Conservation (phyloP, 2,329 filamentous ascomycete genomes). For the Paecilomyces variotii region DNA sequence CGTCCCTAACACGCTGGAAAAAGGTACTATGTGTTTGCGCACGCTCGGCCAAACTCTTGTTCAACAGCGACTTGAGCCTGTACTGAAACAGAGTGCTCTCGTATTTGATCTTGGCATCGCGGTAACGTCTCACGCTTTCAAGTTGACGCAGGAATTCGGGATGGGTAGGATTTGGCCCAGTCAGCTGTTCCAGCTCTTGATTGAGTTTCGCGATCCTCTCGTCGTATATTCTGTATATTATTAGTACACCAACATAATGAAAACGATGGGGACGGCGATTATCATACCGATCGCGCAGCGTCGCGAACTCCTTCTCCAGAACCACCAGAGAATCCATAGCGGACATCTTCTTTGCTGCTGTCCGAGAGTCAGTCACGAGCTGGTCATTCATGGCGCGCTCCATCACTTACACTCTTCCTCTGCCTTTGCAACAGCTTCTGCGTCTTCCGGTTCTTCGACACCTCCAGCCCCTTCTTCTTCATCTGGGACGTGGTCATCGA, state of each 20-base stretch:
- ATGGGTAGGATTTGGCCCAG: constrained; percentile 59
- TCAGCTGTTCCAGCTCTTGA: constrained; percentile 53
- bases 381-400: not conserved
- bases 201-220: constrained; percentile 80
- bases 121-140: constrained; percentile 72
- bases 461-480: constrained; percentile 42
- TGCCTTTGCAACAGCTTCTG: constrained; percentile 37
- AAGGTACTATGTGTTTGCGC: constrained; percentile 85
- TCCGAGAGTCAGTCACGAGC: constrained; percentile 16
- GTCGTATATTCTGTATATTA: constrained; percentile 62
- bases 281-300: constrained; percentile 59
- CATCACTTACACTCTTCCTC: constrained; percentile 44
- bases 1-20: constrained; percentile 76
- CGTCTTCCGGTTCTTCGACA: constrained; percentile 38
- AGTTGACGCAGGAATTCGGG: constrained; percentile 88
- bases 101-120: constrained; percentile 69
- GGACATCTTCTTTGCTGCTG: constrained; percentile 69
- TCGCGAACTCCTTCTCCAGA: constrained; percentile 82
- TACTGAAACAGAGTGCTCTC: constrained; percentile 67
- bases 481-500: constrained; percentile 41
- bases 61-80: constrained; percentile 64
- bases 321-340: constrained; percentile 71
- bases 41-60: constrained; percentile 69
- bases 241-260: constrained; percentile 3
- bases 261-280: constrained; percentile 5